Evolutionary conservation across 306 rosid genomes (phyloP).

Genomic region (Mimosa bimucronata): DNA sequence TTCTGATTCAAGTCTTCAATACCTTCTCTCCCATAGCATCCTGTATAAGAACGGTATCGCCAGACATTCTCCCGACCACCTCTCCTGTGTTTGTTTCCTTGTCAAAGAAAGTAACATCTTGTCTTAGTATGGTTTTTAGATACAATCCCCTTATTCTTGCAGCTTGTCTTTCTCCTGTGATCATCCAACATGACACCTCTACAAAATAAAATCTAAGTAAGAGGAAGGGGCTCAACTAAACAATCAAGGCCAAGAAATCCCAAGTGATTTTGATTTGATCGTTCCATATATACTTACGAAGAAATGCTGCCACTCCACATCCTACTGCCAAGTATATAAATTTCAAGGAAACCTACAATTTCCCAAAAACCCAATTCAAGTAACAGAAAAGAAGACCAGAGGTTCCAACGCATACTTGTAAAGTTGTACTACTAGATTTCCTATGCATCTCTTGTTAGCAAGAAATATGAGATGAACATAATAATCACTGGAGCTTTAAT

Average conservation of each 20-base stretch:
- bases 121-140: conserved; percentile 74
- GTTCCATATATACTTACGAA: conserved; percentile 56
- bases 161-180: conserved; percentile 88
- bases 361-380: not conserved
- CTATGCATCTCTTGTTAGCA: not conserved
- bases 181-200: conserved; percentile 89
- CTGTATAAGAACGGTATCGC: conserved; percentile 86
- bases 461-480: not conserved
- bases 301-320: conserved; percentile 52
- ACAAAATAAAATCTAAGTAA: conserved; percentile 22
- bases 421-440: not conserved
- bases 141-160: conserved; percentile 75
- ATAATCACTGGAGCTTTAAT: not conserved
- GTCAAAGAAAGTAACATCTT: conserved; percentile 77
- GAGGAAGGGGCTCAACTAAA: not conserved
- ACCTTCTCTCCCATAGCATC: conserved; percentile 91
- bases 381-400: not conserved
- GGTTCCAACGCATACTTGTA: not conserved
- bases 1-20: not conserved
- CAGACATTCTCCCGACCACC: conserved; percentile 87
- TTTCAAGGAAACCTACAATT: conserved; percentile 62
- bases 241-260: not conserved
- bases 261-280: not conserved
- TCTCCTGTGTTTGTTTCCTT: conserved; percentile 82
- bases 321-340: conserved; percentile 68